Evolutionary conservation across 208 protist genomes (phyloP), one percentile per base, ranked within the genome.

Genomic region (Crithidia brevicula): DNA sequence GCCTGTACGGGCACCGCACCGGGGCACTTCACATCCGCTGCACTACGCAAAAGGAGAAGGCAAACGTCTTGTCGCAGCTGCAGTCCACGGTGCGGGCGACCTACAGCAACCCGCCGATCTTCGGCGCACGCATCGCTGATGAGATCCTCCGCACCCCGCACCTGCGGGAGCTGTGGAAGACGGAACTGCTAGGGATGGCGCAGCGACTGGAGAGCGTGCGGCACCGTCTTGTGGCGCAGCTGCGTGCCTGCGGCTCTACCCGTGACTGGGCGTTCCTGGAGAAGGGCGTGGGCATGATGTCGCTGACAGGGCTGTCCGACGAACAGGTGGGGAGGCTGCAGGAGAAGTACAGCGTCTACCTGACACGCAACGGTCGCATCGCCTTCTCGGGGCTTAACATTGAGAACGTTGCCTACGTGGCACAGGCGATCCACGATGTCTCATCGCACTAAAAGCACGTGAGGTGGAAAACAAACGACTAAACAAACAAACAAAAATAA

Each of bases 211-310:
- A 54, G 25, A 58, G 25, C 18, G 90, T 95, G 34, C 87, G 95
- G 46, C 51, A 68, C 40, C 27, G 59, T n/a, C 78, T 97, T 5
- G 78, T 89, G 7, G 53, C 85, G 45, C 84, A 83, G 58, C 77
- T 98, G 27, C 70, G 77, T 20, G 50, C 33, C 16, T 70, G 49
- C 34, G 89, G 90, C 30, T 93, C 84, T 4, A 81, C 79, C 10
- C 75, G 83, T 16, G 77, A 89, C 42, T 99, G 97, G 96, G 67
- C 64, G 25, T 98, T 99, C 74, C 89, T 99, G 27, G 86, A 89
- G 51, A 75, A 84, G 7, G 97, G 98, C 67, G 93, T 97, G 36
- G 98, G 98, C 58, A 99, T 99, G 98, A 99, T 99, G 82, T 95
- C 93, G 30, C 98, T 92, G 78, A 93, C 92, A 1, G 97, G 98